Base-by-base conservation (phyloP, 441 rosid genomes). In the Flueggea neowawraea region DNA sequence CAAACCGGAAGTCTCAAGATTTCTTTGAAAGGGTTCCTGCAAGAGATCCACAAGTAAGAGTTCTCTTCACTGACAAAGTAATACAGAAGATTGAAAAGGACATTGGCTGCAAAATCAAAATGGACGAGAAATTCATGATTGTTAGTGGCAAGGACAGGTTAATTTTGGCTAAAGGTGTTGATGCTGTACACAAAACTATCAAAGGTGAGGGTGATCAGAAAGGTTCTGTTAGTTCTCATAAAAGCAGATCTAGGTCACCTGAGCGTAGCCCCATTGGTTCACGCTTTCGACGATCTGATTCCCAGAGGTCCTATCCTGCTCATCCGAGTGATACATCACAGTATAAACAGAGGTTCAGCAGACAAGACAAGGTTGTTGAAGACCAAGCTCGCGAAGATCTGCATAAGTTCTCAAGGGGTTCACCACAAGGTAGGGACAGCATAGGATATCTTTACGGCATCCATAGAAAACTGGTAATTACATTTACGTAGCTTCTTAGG, bases 381-480 rank as follows among this genome's bases (percentile, higher is more conserved):
- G 89, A 81, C 63, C 79, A 80, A 66, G 75, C 80, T 64, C 94
- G 84, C 56, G 91, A 84, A 73, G 91, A 85, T 79, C 72, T 76
- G 57, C 84, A 80, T 61, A 94, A 78, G 72, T 68, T 86, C 56
- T 64, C 92, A 63, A 84, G 86, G 78, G 83, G 75, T 84, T 89
- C 96, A 73, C 96, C 97, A 69, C 97, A 91, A 94, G 99, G 99
- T 91, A 91, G 97, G 99, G 77, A 79, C 77, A 74, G 82, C 83
- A 76, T 85, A 81, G 88, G 87, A 79, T 81, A 67, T 76, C 75
- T 85, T 84, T 81, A 78, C 69, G 77, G 76, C 80, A 78, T 81
- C 80, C 62, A 63, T 84, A 80, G 70, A 65, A 78, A 77, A 74
- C 81, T 76, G 81, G 84, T 86, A 76, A 76, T 75, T 76, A 75